phyloP scores from a whole-genome alignment of 345 rosid genomes.

The Erysimum cheiranthoides region DNA sequence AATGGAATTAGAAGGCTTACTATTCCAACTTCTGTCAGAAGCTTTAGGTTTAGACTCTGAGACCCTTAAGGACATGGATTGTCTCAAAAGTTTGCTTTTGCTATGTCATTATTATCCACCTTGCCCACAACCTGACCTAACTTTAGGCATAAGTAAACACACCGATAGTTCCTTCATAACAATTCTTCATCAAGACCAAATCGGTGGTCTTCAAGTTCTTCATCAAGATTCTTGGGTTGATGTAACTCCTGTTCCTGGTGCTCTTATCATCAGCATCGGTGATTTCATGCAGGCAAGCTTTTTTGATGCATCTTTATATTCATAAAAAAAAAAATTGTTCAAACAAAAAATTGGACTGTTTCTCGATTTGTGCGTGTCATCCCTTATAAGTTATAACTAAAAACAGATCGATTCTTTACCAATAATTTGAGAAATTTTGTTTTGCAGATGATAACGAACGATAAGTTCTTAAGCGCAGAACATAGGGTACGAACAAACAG shows the following conservation, averaged over 20 bases:
- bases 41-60: background rate
- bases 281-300: constrained; percentile 41
- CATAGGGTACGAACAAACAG: constrained; percentile 23
- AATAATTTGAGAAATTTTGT: background rate
- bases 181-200: constrained; percentile 39
- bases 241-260: constrained; percentile 38
- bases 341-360: too few species aligned
- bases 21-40: background rate
- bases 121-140: constrained; percentile 50
- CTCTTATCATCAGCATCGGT: constrained; percentile 46
- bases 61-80: background rate
- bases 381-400: too few species aligned
- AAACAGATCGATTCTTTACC: background rate
- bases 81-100: constrained; percentile 22
- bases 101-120: constrained; percentile 45
- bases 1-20: background rate
- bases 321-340: too few species aligned
- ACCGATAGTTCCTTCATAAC: constrained; percentile 43
- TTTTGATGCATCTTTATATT: background rate
- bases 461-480: constrained; percentile 21
- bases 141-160: constrained; percentile 42
- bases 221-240: constrained; percentile 44
- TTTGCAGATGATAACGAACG: constrained; percentile 19
- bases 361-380: too few species aligned
- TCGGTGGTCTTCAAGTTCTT: constrained; percentile 50